Evolutionary conservation across 2,329 filamentous ascomycete species (phyloP).

Genomic region (Aspergillus hiratsukae): DNA sequence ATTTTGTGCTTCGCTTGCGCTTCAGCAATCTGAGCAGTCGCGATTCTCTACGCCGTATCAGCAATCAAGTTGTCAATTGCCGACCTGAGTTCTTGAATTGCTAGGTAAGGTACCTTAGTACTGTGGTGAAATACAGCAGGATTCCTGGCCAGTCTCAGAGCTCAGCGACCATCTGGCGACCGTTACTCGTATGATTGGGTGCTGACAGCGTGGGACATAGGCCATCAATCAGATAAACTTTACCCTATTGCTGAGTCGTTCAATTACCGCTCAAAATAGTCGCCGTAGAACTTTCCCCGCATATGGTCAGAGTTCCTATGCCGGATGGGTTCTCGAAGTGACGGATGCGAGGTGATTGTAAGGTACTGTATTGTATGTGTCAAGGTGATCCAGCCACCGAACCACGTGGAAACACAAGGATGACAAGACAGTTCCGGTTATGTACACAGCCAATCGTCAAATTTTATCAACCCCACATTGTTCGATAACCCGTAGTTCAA

Average conservation of each 20-base stretch:
- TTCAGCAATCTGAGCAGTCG: not conserved
- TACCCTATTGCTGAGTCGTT: not conserved
- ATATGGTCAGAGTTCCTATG: not conserved
- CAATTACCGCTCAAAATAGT: not conserved
- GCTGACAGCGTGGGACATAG: not conserved
- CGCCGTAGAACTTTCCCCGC: not conserved
- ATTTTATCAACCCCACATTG: slow-evolving; percentile 9
- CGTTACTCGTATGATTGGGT: not conserved
- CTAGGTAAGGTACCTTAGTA: too few relatives aligned
- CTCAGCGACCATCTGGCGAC: not conserved
- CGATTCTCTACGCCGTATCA: not conserved
- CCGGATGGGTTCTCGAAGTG: not conserved
- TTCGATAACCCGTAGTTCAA: slow-evolving; percentile 7
- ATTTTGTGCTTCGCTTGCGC: not conserved
- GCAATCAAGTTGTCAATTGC: not conserved
- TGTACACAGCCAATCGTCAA: slow-evolving; percentile 11
- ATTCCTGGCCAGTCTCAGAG: not conserved
- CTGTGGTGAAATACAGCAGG: not conserved
- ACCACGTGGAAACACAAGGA: slow-evolving; percentile 19
- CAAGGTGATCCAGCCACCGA: slow-evolving; percentile 6
- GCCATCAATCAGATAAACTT: too few relatives aligned
- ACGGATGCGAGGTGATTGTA: not conserved
- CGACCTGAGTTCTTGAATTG: not conserved
- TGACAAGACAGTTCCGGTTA: slow-evolving; percentile 7
- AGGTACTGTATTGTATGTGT: slow-evolving; percentile 1